These are phyloP conservation scores for Collybia nuda DNA, from an alignment of 768 basidiomycete species.

Conservation along the genomic window DNA sequence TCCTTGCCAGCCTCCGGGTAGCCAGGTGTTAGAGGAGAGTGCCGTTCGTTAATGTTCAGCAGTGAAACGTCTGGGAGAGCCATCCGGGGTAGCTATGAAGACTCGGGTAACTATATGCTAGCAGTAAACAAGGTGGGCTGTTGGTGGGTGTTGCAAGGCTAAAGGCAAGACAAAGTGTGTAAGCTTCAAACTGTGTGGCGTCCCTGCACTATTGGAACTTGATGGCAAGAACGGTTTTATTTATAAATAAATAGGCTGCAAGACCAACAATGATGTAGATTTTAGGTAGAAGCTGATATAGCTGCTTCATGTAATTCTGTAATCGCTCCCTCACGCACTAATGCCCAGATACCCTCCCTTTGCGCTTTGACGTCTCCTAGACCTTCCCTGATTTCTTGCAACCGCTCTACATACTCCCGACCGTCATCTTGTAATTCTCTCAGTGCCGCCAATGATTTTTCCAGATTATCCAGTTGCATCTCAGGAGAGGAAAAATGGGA, in stretches of 20 bases:
- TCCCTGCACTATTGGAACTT: slow-evolving; percentile 23
- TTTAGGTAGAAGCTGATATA: slow-evolving; percentile 10
- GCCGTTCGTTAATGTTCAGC: slow-evolving; percentile 40
- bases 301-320: slow-evolving; percentile 74
- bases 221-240: not conserved
- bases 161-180: not conserved
- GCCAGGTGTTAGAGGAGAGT: slow-evolving; percentile 17
- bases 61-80: slow-evolving; percentile 47
- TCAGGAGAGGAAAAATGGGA: slow-evolving; percentile 66
- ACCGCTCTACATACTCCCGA: slow-evolving; percentile 80
- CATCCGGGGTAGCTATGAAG: slow-evolving; percentile 21
- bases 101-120: not conserved
- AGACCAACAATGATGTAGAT: not conserved
- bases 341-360: slow-evolving; percentile 72
- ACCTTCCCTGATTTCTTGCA: slow-evolving; percentile 82
- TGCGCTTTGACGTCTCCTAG: slow-evolving; percentile 75
- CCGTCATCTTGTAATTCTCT: slow-evolving; percentile 86
- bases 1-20: slow-evolving; percentile 25
- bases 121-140: slow-evolving; percentile 2
- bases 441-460: slow-evolving; percentile 71
- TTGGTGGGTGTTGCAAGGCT: slow-evolving; percentile 2
- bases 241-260: not conserved
- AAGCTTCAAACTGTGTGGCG: slow-evolving; percentile 1
- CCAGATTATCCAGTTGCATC: slow-evolving; percentile 66
- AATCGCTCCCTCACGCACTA: slow-evolving; percentile 72